These are phyloP conservation scores for Apium graveolens DNA, from an alignment of 129 eudicot genomes.

Conservation along the genomic window DNA sequence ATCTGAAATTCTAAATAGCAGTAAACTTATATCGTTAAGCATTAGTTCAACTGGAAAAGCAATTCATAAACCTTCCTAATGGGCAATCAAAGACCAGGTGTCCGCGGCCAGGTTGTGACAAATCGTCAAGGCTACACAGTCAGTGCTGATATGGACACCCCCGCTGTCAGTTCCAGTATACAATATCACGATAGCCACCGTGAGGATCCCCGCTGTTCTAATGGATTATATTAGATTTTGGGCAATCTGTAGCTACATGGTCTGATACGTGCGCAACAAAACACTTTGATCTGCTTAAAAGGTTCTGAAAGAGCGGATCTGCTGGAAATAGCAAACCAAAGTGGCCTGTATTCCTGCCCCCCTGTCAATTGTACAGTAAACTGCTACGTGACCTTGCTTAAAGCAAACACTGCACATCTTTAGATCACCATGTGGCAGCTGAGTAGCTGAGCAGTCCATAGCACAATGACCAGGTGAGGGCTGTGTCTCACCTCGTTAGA, in stretches of 20 bases:
- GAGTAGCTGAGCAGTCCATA: conserved; percentile 54
- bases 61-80: conserved; percentile 65
- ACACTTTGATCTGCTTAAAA: too few species aligned
- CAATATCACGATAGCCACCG: conserved; percentile 63
- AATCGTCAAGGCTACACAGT: conserved; percentile 59
- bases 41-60: conserved; percentile 28
- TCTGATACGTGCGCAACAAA: conserved; percentile 60
- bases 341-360: conserved; percentile 87
- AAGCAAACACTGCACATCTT: conserved; percentile 86
- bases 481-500: too few species aligned
- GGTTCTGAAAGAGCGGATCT: too few species aligned
- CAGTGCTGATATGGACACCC: conserved; percentile 85
- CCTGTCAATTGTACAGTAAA: conserved; percentile 68
- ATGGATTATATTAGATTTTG: conserved; percentile 38
- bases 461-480: conserved; percentile 67
- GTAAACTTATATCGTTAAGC: not conserved
- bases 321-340: conserved; percentile 70
- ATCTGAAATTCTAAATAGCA: too few species aligned
- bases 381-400: conserved; percentile 81
- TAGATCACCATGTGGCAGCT: conserved; percentile 61
- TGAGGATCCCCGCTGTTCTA: conserved; percentile 40
- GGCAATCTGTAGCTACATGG: conserved; percentile 73
- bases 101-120: conserved; percentile 91
- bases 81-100: conserved; percentile 83
- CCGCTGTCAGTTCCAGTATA: conserved; percentile 71